Base-by-base conservation (phyloP, 75 land plant species). In the Sequoiadendron giganteum region DNA sequence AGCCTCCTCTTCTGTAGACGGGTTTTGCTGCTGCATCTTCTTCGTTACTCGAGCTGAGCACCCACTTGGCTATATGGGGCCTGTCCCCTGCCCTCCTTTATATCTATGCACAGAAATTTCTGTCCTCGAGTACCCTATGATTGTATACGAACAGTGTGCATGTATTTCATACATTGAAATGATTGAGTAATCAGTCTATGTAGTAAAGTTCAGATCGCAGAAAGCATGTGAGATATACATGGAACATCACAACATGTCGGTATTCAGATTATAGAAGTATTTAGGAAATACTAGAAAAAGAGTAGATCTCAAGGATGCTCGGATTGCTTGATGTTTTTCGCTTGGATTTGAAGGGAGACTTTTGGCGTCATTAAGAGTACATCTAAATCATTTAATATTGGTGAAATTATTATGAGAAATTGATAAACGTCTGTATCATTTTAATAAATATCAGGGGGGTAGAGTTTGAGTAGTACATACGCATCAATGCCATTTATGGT, bases 1-100 rank as follows among this genome's bases (percentile, higher is more conserved):
- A 76, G 94, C 90, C 72, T 86, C 56, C 84, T 54, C 89, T 56
- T 86, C 91, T 65, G 73, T 90, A 40, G 49, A 68, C 86, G 48
- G 79, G 77, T 36, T 19, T 72, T 83, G 11, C 90, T 36, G 55
- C 38, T 68, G 16, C 87, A 39, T 73, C 84, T 42, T 75, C 47
- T 45, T 86, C 32, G 55, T 84, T 49, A 49, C 52, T 49, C 47
- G 85, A 32, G 55, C 30, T 28, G 16, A 56, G 42, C 10, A 85
- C 86, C 58, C 58, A 54, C 65, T 14, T 36, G 38, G 3, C 68
- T 85, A 18, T 54, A 85, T 85, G 86, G 86, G 86, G 42, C 42
- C 86, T 55, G 36, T 55, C 21, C 68, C 40, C 68, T 38, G 84
- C 39, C 11, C 39, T 85, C 65, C 19, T 55, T 3, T 85, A 55